Evolutionary conservation across 2,329 filamentous ascomycete genomes (phyloP).

Genomic region (Claviceps capensis): DNA sequence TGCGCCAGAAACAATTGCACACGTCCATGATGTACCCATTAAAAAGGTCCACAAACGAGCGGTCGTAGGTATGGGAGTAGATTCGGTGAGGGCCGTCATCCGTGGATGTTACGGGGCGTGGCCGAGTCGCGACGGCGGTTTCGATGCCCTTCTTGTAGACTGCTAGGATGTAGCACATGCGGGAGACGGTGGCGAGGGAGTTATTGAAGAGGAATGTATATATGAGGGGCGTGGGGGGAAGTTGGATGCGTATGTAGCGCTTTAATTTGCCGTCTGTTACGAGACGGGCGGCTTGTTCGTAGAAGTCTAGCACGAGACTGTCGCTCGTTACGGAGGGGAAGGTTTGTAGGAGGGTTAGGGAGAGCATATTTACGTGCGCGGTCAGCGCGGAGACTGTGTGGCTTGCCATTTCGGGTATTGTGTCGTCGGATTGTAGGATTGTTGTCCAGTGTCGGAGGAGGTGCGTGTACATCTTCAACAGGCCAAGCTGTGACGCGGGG

Average conservation of each 20-base stretch:
- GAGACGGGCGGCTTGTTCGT: conserved; percentile 44
- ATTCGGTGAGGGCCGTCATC: conserved; percentile 13
- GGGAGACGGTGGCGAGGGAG: conserved; percentile 50
- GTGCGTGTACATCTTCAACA: conserved; percentile 54
- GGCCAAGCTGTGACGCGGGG: conserved; percentile 36
- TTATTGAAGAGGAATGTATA: conserved; percentile 58
- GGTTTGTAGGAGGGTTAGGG: conserved; percentile 46
- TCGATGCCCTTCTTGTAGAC: conserved; percentile 66
- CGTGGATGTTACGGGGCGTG: conserved; percentile 6
- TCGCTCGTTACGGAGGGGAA: conserved; percentile 27
- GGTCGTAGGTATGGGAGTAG: conserved; percentile 34
- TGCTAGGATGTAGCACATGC: conserved; percentile 55
- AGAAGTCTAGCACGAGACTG: conserved; percentile 55
- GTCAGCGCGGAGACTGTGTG: conserved; percentile 27
- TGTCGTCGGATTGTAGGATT: conserved; percentile 26
- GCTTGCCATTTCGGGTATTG: conserved; percentile 22
- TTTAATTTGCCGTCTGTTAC: conserved; percentile 38
- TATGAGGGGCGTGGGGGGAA: conserved; percentile 53
- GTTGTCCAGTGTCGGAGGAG: conserved; percentile 49
- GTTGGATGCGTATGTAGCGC: conserved; percentile 46
- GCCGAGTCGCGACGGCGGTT: conserved; percentile 33
- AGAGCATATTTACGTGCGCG: conserved; percentile 39
- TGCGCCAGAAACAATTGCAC: conserved; percentile 72
- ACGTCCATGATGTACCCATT: conserved; percentile 81
- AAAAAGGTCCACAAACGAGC: conserved; percentile 52